Evolutionary conservation across 495 filamentous ascomycete species (phyloP), one percentile per base, ranked within the genome.

Genomic region (Lasiosphaeris hirsuta): DNA sequence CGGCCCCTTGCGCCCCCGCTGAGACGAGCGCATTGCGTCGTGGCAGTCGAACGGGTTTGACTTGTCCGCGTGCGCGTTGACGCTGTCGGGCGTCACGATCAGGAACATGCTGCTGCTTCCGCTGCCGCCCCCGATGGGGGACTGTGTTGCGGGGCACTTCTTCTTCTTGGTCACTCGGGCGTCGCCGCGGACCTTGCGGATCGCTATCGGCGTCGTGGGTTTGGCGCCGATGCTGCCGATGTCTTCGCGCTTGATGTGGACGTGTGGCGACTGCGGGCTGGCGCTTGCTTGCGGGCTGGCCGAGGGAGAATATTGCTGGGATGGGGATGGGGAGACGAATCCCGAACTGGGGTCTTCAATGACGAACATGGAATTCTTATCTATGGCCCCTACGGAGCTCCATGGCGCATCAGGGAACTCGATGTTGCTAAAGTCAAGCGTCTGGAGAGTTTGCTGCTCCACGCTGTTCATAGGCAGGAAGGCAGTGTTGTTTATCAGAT

Each of bases 11-110:
- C 76, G 70, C 1, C 76, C 76, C 14, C 73, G 68, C 62, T 78
- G 72, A 7, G 75, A 72, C 30, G 71, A 71, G 17, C 75, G 64
- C 53, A 72, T 65, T 5, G 66, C 70, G 60, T 78, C 76, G 65
- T 77, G 72, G 56, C 76, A 78, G 39, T 78, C 76, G 59, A 74
- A 78, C 3, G 72, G 72, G 57, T 76, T 78, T 45, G 68, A 71
- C 51, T 69, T 73, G 36, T 69, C 70, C 10, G 72, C 71, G 48
- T 72, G 70, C 23, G 72, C 71, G 45, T 66, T 68, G 52, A 79
- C 75, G 40, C 67, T 69, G 53, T 71, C 73, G 9, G 75, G 75
- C 1, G 76, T 79, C 56, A 79, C 70, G 46, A 79, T 73, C 39
- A 78, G 68, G 58, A 79, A 79, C 39, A 75, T 78, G 58, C 62